A percentile compares a stretch with the other conserved stretches of the same genome.
phyloP scores from a whole-genome alignment of 106 monocot genomes.

The Alisma plantagoaquatica region DNA sequence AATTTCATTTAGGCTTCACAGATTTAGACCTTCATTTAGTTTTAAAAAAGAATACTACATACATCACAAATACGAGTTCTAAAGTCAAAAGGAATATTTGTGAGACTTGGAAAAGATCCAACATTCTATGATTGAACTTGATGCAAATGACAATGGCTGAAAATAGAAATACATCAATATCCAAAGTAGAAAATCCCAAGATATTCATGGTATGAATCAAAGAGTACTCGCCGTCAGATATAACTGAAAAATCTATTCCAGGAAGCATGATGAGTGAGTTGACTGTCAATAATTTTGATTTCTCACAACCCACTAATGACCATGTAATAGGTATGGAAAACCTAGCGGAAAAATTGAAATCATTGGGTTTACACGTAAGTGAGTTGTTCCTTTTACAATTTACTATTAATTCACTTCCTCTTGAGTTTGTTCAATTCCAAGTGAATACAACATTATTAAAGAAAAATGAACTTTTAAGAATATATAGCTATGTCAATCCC shows the following conservation, averaged over 20 bases:
- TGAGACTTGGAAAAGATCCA: slow-evolving; percentile 8
- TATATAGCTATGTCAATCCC: slow-evolving; percentile 3
- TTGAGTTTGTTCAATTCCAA: slow-evolving; percentile 6
- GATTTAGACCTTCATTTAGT: background rate
- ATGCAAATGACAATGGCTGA: slow-evolving; percentile 6
- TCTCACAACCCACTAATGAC: slow-evolving; percentile 5
- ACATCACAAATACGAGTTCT: background rate
- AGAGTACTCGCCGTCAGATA: background rate
- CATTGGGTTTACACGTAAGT: slow-evolving; percentile 2
- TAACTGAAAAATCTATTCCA: slow-evolving; percentile 12
- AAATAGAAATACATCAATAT: background rate
- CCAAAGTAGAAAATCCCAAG: slow-evolving; percentile 1
- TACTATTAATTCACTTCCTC: slow-evolving; percentile 1
- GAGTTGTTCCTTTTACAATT: slow-evolving; percentile 5
- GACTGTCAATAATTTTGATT: slow-evolving; percentile 15
- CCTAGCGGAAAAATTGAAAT: slow-evolving; percentile 5
- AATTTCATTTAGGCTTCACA: no score
- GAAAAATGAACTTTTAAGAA: slow-evolving; percentile 13
- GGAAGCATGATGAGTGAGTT: slow-evolving; percentile 5
- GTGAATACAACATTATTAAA: slow-evolving; percentile 8
- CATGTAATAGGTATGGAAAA: slow-evolving; percentile 14
- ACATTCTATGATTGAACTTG: slow-evolving; percentile 13
- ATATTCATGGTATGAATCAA: background rate
- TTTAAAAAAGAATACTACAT: background rate
- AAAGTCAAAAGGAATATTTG: background rate